These are phyloP conservation scores for Sarcodon sp. DNA, from an alignment of 768 basidiomycete species.

Conservation along the genomic window DNA sequence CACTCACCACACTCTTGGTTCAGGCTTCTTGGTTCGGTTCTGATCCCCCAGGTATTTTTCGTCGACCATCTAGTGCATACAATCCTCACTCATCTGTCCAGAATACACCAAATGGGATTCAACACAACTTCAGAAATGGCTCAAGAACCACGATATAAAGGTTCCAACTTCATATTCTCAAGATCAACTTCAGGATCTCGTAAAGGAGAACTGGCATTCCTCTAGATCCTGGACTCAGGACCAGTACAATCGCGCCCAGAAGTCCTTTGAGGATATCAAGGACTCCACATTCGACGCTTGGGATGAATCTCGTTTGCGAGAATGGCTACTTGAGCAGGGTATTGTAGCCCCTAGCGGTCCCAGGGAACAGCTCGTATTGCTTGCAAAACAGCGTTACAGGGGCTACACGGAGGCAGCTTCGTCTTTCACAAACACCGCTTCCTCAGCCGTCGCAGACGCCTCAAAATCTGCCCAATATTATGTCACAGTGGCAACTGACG, in stretches of 20 bases:
- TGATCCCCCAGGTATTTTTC: conserved; percentile 19
- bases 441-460: conserved; percentile 11
- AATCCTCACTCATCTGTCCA: conserved; percentile 10
- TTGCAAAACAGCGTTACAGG: conserved; percentile 62
- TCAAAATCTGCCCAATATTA: conserved; percentile 7
- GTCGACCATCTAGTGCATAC: not conserved
- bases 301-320: conserved; percentile 73
- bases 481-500: conserved; percentile 39
- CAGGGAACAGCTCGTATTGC: conserved; percentile 64
- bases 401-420: conserved; percentile 49
- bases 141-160: conserved; percentile 50
- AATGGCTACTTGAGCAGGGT: conserved; percentile 81
- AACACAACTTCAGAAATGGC: conserved; percentile 53
- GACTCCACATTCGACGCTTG: conserved; percentile 63
- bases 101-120: conserved; percentile 46
- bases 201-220: not conserved
- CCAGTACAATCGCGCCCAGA: conserved; percentile 51
- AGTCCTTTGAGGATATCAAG: conserved; percentile 24
- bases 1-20: conserved; percentile 18
- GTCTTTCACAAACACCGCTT: conserved; percentile 40
- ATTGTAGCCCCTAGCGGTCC: conserved; percentile 72
- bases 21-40: conserved; percentile 18
- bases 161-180: conserved; percentile 25
- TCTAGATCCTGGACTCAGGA: conserved; percentile 39
- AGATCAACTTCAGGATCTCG: conserved; percentile 5